Conservation (phyloP, 805 yeast species). For the Yamadazyma nakazawae region DNA sequence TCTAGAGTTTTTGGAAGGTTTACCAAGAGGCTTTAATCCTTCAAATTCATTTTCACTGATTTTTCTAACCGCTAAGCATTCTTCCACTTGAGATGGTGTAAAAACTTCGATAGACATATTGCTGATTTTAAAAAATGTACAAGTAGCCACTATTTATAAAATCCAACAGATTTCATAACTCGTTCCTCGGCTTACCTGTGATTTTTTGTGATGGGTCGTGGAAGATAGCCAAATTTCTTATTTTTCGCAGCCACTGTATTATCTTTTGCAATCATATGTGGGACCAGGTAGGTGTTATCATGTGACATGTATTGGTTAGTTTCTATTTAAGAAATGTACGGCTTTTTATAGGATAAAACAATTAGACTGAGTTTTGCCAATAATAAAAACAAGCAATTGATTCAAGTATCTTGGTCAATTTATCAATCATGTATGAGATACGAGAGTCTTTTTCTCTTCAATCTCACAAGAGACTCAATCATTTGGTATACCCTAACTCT, state of each 20-base stretch:
- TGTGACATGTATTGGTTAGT: background rate
- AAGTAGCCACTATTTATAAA: background rate
- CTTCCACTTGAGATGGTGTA: slow-evolving; percentile 6
- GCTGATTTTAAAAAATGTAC: background rate
- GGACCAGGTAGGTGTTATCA: too few relatives aligned
- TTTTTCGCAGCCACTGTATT: background rate
- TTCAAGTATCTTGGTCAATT: too few relatives aligned
- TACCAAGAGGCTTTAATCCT: slow-evolving; percentile 26
- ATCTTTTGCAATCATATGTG: background rate
- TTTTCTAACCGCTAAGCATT: slow-evolving; percentile 7
- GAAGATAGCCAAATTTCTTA: background rate
- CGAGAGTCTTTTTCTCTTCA: too few relatives aligned
- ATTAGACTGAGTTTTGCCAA: too few relatives aligned
- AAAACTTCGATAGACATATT: slow-evolving; percentile 2
- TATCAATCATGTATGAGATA: too few relatives aligned
- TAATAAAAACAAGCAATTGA: too few relatives aligned
- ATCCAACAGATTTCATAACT: background rate
- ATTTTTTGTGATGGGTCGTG: background rate
- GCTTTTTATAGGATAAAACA: too few relatives aligned
- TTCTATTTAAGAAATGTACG: background rate
- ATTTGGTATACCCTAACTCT: too few relatives aligned
- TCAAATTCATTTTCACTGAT: slow-evolving; percentile 14
- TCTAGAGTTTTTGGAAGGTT: slow-evolving; percentile 28
- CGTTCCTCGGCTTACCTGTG: slow-evolving; percentile 2
- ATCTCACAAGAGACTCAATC: too few relatives aligned